Base-by-base conservation (phyloP, 1,284 basidiomycete species). In the Fomitopsis betulina region DNA sequence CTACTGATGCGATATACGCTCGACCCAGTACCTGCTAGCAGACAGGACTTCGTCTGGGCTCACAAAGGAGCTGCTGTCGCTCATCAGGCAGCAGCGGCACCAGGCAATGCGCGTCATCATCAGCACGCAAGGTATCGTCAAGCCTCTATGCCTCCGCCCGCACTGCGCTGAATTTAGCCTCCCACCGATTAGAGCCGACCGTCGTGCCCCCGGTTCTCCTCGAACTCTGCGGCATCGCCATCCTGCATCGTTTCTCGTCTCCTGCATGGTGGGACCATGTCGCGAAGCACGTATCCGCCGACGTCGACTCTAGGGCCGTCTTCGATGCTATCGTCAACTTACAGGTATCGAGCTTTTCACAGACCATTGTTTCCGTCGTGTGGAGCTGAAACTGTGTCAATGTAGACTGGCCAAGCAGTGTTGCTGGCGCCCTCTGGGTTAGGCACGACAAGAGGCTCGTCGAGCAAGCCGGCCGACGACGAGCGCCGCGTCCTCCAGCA, bases 251-350 rank as follows among this genome's bases (percentile, higher is more conserved):
- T 0, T 87, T 87, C 67, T 85, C 83, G 2, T 86, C 85, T 0
- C 83, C 82, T 0, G 74, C 80, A 3, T 87, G 85, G 85, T 85
- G 82, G 79, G 74, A 81, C 0, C 84, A 87, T 60, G 68, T 87
- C 0, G 71, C 77, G 1, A 77, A 81, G 27, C 86, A 87, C 59
- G 79, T 86, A 8, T 81, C 83, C 0, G 81, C 81, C 0, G 79
- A 86, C 58, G 76, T 86, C 47, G 78, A 79, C 0, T 65, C 74
- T 1, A 76, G 74, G 1, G 79, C 83, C 43, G 82, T 79, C 0
- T 86, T 87, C 58, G 80, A 85, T 59, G 74, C 78, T 53, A 78
- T 87, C 12, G 83, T 85, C 13, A 79, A 68, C 57, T 73, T 87
- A 1, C 76, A 84, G 75, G 85, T 85, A 59, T 63, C 69, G 9